Evolutionary conservation across 371 early-diverging fungal genomes (phyloP).

Genomic region (Parasitella parasitica): DNA sequence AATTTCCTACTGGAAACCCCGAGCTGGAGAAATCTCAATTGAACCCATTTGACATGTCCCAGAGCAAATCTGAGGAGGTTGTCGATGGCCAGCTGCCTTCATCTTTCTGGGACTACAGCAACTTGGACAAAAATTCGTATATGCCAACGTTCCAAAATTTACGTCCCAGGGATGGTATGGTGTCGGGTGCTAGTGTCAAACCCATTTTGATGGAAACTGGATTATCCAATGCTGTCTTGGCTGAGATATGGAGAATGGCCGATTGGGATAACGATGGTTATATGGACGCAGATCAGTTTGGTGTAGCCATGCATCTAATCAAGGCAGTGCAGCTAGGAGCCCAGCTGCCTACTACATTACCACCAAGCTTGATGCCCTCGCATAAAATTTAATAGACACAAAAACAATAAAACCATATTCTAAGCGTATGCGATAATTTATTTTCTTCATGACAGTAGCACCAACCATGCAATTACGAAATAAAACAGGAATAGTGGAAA

Average conservation of each 20-base stretch:
- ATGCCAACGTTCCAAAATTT: conserved; percentile 23
- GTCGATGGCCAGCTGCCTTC: conserved; percentile 29
- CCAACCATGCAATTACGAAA: conserved; percentile 91
- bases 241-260: conserved; percentile 67
- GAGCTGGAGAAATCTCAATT: conserved; percentile 28
- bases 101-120: conserved; percentile 49
- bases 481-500: conserved; percentile 93
- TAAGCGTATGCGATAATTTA: too few species aligned
- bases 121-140: conserved; percentile 45
- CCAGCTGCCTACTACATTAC: conserved; percentile 49
- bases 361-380: conserved; percentile 33
- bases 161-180: conserved; percentile 58
- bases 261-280: conserved; percentile 74
- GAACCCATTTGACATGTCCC: conserved; percentile 33
- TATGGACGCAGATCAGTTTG: conserved; percentile 66
- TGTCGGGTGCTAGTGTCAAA: conserved; percentile 56
- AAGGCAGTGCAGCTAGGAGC: conserved; percentile 51
- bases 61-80: conserved; percentile 4
- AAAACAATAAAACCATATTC: not conserved
- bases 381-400: conserved; percentile 39
- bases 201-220: conserved; percentile 59
- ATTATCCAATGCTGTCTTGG: conserved; percentile 52
- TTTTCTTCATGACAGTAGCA: conserved; percentile 70
- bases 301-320: conserved; percentile 63
- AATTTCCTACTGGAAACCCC: conserved; percentile 38